Conservation (phyloP, 2,329 filamentous ascomycete species). For the Ascochyta lentis region DNA sequence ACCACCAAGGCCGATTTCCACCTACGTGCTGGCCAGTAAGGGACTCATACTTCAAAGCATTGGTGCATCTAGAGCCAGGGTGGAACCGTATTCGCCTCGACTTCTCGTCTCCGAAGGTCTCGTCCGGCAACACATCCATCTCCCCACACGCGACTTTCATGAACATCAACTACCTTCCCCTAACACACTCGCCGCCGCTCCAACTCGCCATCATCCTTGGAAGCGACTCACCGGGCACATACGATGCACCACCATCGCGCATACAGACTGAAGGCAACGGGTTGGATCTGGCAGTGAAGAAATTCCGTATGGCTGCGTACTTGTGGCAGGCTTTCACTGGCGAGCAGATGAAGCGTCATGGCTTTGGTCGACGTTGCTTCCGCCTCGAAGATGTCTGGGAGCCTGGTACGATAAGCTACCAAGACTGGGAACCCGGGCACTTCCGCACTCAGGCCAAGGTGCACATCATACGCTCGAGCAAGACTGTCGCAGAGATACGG, state of each 20-base stretch:
- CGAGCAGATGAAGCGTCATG: slow-evolving; percentile 93
- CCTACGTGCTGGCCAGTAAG: slow-evolving; percentile 84
- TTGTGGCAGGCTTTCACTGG: slow-evolving; percentile 97
- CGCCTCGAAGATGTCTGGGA: slow-evolving; percentile 96
- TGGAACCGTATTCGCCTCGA: slow-evolving; percentile 89
- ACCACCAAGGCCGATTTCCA: slow-evolving; percentile 86
- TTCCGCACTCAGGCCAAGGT: slow-evolving; percentile 92
- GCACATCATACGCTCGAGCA: slow-evolving; percentile 81
- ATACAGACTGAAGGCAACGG: slow-evolving; percentile 81
- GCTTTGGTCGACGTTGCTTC: slow-evolving; percentile 83
- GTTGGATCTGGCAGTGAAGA: slow-evolving; percentile 79
- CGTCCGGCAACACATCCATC: slow-evolving; percentile 70
- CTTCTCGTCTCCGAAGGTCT: slow-evolving; percentile 82
- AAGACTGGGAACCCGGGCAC: slow-evolving; percentile 72
- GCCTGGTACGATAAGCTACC: slow-evolving; percentile 76
- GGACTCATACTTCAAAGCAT: slow-evolving; percentile 88
- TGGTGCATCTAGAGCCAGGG: slow-evolving; percentile 89
- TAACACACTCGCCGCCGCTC: slow-evolving; percentile 79
- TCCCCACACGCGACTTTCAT: slow-evolving; percentile 80
- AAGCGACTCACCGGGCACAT: slow-evolving; percentile 85
- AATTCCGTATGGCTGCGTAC: slow-evolving; percentile 94
- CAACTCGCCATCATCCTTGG: slow-evolving; percentile 88
- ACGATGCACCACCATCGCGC: slow-evolving; percentile 79
- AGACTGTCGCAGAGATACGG: slow-evolving; percentile 83
- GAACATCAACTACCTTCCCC: slow-evolving; percentile 84